These are phyloP conservation scores for Cronartium quercuum DNA, from an alignment of 1,284 basidiomycete species.

Conservation along the genomic window DNA sequence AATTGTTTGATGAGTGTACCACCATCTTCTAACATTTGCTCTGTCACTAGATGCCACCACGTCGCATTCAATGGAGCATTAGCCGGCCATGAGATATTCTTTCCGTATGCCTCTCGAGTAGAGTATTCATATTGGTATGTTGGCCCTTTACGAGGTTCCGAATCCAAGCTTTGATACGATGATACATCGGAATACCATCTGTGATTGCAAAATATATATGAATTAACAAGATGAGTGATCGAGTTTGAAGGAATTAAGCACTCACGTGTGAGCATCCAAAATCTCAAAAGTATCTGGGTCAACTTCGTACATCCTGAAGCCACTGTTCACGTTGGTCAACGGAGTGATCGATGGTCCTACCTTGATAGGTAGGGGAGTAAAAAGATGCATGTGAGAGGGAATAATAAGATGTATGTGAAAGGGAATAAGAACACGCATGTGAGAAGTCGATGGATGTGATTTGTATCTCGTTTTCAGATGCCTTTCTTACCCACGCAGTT, in stretches of 20 bases:
- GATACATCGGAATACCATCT: neutral
- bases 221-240: neutral
- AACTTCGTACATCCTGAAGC: conserved; percentile 56
- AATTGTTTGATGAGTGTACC: conserved; percentile 51
- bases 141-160: conserved; percentile 45
- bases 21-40: conserved; percentile 43
- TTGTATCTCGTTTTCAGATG: too few relatives aligned
- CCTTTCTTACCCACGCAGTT: conserved; percentile 41
- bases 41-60: conserved; percentile 61
- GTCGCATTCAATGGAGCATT: conserved; percentile 51
- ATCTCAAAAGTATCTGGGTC: conserved; percentile 57
- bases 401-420: too few relatives aligned
- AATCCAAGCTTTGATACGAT: neutral
- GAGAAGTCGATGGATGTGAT: too few relatives aligned
- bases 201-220: neutral
- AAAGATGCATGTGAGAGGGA: too few relatives aligned
- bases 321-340: conserved; percentile 51
- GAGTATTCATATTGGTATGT: conserved; percentile 52
- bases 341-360: neutral
- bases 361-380: too few relatives aligned
- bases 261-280: conserved; percentile 51
- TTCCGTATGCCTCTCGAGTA: conserved; percentile 53
- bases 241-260: neutral
- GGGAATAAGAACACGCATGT: too few relatives aligned
- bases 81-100: conserved; percentile 39